Percentiles rank a stretch among this genome's conserved stretches.
Evolutionary conservation across 169 alveolate species (phyloP).

Genomic region (Plasmodium gonderi): DNA sequence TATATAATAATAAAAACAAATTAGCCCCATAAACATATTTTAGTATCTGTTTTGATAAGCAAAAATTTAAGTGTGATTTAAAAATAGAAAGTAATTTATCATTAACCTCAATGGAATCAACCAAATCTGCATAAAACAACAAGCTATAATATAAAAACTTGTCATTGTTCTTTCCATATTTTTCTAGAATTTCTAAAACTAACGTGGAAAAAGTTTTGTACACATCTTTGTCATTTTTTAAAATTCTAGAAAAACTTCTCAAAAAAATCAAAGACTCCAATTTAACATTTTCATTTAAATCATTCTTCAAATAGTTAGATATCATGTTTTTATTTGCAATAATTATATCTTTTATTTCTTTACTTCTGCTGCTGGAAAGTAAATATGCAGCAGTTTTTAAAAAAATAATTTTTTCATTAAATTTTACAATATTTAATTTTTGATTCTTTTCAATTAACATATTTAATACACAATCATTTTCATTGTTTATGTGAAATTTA

Average conservation of each 20-base stretch:
- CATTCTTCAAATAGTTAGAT: constrained; percentile 59
- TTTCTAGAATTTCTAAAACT: constrained; percentile 64
- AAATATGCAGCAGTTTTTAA: constrained; percentile 34
- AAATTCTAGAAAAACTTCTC: neutral
- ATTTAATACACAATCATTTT: constrained; percentile 30
- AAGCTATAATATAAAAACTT: constrained; percentile 29
- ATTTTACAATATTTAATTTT: constrained; percentile 55
- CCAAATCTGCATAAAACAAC: constrained; percentile 35
- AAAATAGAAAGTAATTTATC: constrained; percentile 27
- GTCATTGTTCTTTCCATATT: constrained; percentile 67
- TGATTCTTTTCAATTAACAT: constrained; percentile 24
- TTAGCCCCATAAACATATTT: constrained; percentile 40
- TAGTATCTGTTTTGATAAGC: constrained; percentile 51
- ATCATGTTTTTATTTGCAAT: constrained; percentile 15
- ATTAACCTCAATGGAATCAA: constrained; percentile 32
- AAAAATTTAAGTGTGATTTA: constrained; percentile 23
- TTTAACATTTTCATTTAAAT: constrained; percentile 75
- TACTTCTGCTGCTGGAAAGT: constrained; percentile 8
- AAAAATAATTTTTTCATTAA: constrained; percentile 60
- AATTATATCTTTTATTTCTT: constrained; percentile 51
- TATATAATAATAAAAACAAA: constrained; percentile 24
- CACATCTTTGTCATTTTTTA: constrained; percentile 71
- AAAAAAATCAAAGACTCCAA: constrained; percentile 27
- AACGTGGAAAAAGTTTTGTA: constrained; percentile 20
- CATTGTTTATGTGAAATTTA: constrained; percentile 69